Conservation (phyloP, 2,329 filamentous ascomycete species). For the Penicillium italicum region DNA sequence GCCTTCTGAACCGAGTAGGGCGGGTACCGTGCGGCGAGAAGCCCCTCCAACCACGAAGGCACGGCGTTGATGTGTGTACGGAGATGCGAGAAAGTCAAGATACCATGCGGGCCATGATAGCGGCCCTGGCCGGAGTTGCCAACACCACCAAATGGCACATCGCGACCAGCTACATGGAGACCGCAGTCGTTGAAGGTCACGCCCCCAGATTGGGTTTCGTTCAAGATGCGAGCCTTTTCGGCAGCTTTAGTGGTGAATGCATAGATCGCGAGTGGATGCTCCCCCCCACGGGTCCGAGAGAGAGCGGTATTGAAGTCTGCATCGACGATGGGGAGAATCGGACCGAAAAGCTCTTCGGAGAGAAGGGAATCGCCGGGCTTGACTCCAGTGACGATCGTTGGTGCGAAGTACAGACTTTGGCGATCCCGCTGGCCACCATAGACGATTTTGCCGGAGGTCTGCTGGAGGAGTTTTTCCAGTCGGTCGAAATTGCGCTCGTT, state of each 20-base stretch:
- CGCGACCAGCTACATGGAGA: slow-evolving; percentile 44
- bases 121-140: slow-evolving; percentile 49
- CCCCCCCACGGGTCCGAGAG: slow-evolving; percentile 16
- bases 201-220: slow-evolving; percentile 46
- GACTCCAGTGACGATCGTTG: slow-evolving; percentile 42
- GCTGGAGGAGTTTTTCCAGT: slow-evolving; percentile 36
- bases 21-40: slow-evolving; percentile 17
- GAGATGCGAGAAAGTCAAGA: slow-evolving; percentile 40
- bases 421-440: slow-evolving; percentile 35
- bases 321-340: slow-evolving; percentile 43
- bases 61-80: slow-evolving; percentile 23
- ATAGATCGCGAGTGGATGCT: slow-evolving; percentile 43
- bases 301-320: slow-evolving; percentile 30
- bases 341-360: slow-evolving; percentile 47
- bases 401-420: slow-evolving; percentile 32
- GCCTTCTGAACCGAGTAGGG: slow-evolving; percentile 18
- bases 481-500: slow-evolving; percentile 46
- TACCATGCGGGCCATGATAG: slow-evolving; percentile 51
- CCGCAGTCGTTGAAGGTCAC: slow-evolving; percentile 52
- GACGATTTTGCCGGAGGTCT: slow-evolving; percentile 38
- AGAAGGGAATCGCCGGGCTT: slow-evolving; percentile 39
- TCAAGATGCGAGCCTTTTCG: slow-evolving; percentile 34
- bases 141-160: slow-evolving; percentile 50
- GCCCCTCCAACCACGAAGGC: slow-evolving; percentile 18
- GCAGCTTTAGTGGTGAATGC: slow-evolving; percentile 38